Evolutionary conservation across 2,329 filamentous ascomycete species (phyloP).

Genomic region (Acephala macrosclerotiorum): DNA sequence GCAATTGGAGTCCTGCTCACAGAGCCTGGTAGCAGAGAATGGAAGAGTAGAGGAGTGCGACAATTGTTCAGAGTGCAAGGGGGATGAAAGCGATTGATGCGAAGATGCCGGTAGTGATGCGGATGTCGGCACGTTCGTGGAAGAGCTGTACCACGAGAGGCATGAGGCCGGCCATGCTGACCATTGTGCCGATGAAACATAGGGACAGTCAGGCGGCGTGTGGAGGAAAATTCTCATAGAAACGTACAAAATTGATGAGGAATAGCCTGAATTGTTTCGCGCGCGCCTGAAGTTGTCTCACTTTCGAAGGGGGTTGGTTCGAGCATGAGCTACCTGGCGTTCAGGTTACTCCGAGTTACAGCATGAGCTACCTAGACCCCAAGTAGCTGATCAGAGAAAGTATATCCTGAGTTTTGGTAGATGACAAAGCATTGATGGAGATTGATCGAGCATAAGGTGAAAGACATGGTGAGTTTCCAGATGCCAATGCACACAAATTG

Average conservation of each 20-base stretch:
- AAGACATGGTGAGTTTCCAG: constrained; percentile 21
- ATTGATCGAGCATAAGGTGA: constrained; percentile 14
- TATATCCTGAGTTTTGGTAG: too few species aligned
- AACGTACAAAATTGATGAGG: too few species aligned
- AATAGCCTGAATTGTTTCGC: too few species aligned
- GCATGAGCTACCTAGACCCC: too few species aligned
- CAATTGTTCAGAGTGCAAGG: neutral
- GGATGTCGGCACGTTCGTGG: neutral
- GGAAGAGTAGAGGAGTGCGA: neutral
- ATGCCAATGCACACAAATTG: constrained; percentile 22
- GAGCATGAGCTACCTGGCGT: too few species aligned
- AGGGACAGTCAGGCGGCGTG: constrained; percentile 22
- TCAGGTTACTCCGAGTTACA: too few species aligned
- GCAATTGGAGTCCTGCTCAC: neutral
- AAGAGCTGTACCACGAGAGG: constrained; percentile 18
- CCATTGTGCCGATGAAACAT: constrained; percentile 17
- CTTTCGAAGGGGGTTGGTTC: too few species aligned
- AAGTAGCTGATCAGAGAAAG: too few species aligned
- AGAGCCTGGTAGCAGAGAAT: neutral
- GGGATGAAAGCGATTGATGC: neutral
- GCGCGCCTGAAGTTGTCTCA: too few species aligned
- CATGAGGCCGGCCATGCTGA: constrained; percentile 18
- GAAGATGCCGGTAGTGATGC: neutral
- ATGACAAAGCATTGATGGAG: constrained; percentile 16
- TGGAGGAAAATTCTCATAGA: too few species aligned